A percentile compares a stretch with the other conserved stretches of the same genome.
These are phyloP conservation scores for Ceratocystis papillata DNA, from an alignment of 2,329 filamentous ascomycete species.

Conservation along the genomic window DNA sequence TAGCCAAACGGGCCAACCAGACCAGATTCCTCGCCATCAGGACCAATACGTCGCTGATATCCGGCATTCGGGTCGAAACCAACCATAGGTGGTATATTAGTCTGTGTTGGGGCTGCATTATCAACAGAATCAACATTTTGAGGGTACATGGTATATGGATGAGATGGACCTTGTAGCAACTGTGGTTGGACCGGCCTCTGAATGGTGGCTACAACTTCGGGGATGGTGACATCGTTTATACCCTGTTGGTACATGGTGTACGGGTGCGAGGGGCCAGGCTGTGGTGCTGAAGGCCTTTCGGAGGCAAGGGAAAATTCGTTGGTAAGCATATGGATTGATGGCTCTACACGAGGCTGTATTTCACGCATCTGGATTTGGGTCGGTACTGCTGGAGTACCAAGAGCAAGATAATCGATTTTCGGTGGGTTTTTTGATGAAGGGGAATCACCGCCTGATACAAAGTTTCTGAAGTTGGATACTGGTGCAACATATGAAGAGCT, in stretches of 20 bases:
- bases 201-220: not conserved
- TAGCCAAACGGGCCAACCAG: conserved; percentile 82
- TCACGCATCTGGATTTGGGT: conserved; percentile 1
- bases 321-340: conserved; percentile 13
- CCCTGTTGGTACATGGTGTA: conserved; percentile 24
- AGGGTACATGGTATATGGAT: conserved; percentile 76
- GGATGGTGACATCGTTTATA: conserved; percentile 16
- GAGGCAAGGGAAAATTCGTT: conserved; percentile 21
- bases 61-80: conserved; percentile 57
- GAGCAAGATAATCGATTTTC: conserved; percentile 21
- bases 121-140: conserved; percentile 70
- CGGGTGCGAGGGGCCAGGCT: conserved; percentile 23
- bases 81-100: conserved; percentile 54
- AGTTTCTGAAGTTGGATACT: conserved; percentile 3
- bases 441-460: not conserved
- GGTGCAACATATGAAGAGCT: not conserved
- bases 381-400: not conserved
- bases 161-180: conserved; percentile 50
- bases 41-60: conserved; percentile 63
- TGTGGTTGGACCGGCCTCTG: conserved; percentile 12
- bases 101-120: conserved; percentile 34
- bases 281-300: conserved; percentile 15
- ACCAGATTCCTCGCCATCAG: conserved; percentile 81
- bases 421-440: conserved; percentile 18
- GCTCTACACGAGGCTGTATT: not conserved